Base-by-base conservation (phyloP, 2,329 filamentous ascomycete genomes). In the Xylariales sp. region DNA sequence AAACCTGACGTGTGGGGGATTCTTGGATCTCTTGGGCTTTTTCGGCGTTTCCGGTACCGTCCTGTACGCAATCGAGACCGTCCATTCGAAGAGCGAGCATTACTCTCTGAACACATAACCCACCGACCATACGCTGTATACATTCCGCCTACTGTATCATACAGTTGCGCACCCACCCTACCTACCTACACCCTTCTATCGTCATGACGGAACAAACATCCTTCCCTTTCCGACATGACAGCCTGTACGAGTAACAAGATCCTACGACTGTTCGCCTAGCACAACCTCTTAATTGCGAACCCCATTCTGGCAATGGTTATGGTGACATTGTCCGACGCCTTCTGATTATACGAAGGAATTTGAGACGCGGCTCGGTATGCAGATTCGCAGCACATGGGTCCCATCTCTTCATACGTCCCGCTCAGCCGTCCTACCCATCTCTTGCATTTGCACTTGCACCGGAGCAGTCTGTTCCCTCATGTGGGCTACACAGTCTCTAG, bases 231-330 rank as follows among this genome's bases (percentile, higher is more conserved):
- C 35, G 14, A 36, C 11, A 25, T 15, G 35, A 27, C 35, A 27
- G 19, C 22, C 15, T 38, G 35, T 38, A 38, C 35, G 14, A 38
- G 10, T 38, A 38, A n/a, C n/a, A n/a, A n/a, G n/a, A n/a, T n/a
- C n/a, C n/a, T n/a, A n/a, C n/a, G n/a, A n/a, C n/a, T n/a, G n/a
- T n/a, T 27, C 28, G 35, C 28, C 35, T 38, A 38, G 35, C 35
- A 16, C 35, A 38, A 27, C 18, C 21, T 27, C 22, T 15, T 24
- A 27, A 18, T 27, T 38, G n/a, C 22, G 35, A 27, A 15, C 20
- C 15, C 22, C 15, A 27, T 24, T 27, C n/a, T 24, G 3, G 10
- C 21, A 35, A 16, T 21, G 12, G 7, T 16, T 27, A 38, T 25
- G 20, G 35, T 38, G n/a, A n/a, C n/a, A 27, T 27, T 38, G 8